Percentiles rank a stretch among this genome's conserved stretches.
phyloP scores from a whole-genome alignment of 208 protist genomes.

The Borovskyia barvae region DNA sequence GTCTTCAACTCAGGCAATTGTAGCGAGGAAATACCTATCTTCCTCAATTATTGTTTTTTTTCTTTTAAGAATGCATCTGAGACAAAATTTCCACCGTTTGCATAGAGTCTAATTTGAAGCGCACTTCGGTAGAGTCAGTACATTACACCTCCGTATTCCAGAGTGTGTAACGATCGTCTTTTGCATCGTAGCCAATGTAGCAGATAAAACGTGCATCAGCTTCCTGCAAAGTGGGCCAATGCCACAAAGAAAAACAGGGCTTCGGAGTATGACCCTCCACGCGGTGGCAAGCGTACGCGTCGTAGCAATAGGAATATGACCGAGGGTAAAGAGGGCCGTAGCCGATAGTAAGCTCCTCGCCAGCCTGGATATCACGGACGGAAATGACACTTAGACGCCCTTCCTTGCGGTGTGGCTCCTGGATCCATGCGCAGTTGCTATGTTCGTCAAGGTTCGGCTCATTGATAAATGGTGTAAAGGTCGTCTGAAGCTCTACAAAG shows the following conservation, averaged over 20 bases:
- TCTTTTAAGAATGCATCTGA: neutral
- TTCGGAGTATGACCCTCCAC: slow-evolving; percentile 31
- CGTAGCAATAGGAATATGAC: slow-evolving; percentile 74
- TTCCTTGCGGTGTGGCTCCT: slow-evolving; percentile 53
- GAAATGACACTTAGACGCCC: slow-evolving; percentile 82
- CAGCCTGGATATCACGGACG: slow-evolving; percentile 50
- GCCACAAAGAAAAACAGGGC: slow-evolving; percentile 70
- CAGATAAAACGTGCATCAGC: slow-evolving; percentile 51
- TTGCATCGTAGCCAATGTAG: slow-evolving; percentile 51
- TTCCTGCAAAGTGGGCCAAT: slow-evolving; percentile 60
- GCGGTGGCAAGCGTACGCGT: slow-evolving; percentile 74
- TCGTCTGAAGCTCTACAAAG: slow-evolving; percentile 71
- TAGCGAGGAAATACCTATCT: no score
- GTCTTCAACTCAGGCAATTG: no score
- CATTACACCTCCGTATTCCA: slow-evolving; percentile 23
- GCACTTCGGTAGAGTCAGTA: neutral
- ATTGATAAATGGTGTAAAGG: slow-evolving; percentile 88
- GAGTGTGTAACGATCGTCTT: slow-evolving; percentile 39
- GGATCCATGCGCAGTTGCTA: slow-evolving; percentile 89
- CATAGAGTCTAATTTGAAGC: neutral
- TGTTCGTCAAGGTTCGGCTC: slow-evolving; percentile 70
- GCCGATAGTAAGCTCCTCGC: slow-evolving; percentile 82
- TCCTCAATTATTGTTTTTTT: no score
- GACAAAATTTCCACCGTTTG: neutral
- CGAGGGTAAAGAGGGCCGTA: slow-evolving; percentile 84